A percentile compares a stretch with the other conserved stretches of the same genome.
These are phyloP conservation scores for Paraurostyla sp. DNA, from an alignment of 73 alveolate species.

Conservation along the genomic window DNA sequence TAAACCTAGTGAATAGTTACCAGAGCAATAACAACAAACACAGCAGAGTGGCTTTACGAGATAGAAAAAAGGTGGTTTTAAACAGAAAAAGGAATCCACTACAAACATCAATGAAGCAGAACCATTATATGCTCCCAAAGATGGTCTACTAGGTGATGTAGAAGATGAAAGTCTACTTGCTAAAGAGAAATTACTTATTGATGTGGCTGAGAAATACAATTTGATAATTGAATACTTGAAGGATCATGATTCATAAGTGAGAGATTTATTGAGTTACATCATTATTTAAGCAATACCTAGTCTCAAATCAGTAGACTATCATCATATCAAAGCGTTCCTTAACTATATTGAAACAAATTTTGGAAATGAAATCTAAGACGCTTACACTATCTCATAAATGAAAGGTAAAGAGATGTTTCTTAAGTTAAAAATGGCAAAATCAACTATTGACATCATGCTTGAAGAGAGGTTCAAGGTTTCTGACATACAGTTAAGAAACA, in stretches of 20 bases:
- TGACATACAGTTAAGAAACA: not conserved
- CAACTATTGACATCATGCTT: not conserved
- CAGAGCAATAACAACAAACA: too few relatives aligned
- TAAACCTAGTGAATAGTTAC: too few relatives aligned
- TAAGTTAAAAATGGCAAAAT: not conserved
- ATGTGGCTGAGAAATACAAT: slow-evolving; percentile 32
- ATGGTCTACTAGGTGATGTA: not conserved
- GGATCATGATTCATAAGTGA: not conserved
- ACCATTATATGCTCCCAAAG: not conserved
- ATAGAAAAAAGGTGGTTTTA: not conserved
- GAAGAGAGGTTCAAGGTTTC: not conserved
- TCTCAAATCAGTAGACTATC: not conserved
- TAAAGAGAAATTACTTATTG: not conserved
- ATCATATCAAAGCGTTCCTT: not conserved
- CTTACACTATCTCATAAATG: too few relatives aligned
- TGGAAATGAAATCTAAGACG: not conserved
- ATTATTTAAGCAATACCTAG: not conserved
- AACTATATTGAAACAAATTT: not conserved
- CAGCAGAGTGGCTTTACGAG: slow-evolving; percentile 52
- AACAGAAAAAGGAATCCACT: too few relatives aligned
- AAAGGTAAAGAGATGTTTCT: not conserved
- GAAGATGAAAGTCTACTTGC: not conserved
- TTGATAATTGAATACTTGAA: not conserved
- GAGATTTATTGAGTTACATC: slow-evolving; percentile 46
- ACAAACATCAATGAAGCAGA: slow-evolving; percentile 47